These are phyloP conservation scores for Candida broadrunensis DNA, from an alignment of 805 yeast species.

Conservation along the genomic window DNA sequence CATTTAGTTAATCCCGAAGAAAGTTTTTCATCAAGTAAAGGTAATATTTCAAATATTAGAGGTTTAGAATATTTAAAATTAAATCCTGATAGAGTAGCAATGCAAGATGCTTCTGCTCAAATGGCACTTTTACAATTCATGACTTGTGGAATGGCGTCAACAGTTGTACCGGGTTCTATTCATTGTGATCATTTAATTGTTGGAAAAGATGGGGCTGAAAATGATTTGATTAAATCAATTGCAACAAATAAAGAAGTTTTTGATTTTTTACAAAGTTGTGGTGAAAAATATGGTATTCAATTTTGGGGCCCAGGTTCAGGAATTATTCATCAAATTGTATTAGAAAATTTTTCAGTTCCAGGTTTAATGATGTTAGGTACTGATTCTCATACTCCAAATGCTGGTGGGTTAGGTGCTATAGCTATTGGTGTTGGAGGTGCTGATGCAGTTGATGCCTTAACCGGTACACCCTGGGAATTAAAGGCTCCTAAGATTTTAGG, in stretches of 20 bases:
- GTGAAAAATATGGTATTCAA: slow-evolving; percentile 92
- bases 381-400: slow-evolving; percentile 98
- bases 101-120: slow-evolving; percentile 99
- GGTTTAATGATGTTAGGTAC: slow-evolving; percentile 98
- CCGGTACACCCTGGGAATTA: slow-evolving; percentile 98
- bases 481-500: slow-evolving; percentile 96
- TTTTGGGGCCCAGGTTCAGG: slow-evolving; percentile 99
- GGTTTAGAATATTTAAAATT: slow-evolving; percentile 90
- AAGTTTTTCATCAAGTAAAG: slow-evolving; percentile 51
- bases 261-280: slow-evolving; percentile 89
- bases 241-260: slow-evolving; percentile 91
- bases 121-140: slow-evolving; percentile 98
- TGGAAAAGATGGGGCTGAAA: slow-evolving; percentile 88
- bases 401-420: slow-evolving; percentile 97
- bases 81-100: slow-evolving; percentile 96
- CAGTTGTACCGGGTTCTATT: slow-evolving; percentile 91
- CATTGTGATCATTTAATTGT: slow-evolving; percentile 98
- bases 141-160: slow-evolving; percentile 88
- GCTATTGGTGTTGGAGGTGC: slow-evolving; percentile 99
- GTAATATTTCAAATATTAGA: slow-evolving; percentile 56
- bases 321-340: slow-evolving; percentile 94
- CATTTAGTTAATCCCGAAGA: slow-evolving; percentile 90
- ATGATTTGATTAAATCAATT: slow-evolving; percentile 77
- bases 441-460: slow-evolving; percentile 96
- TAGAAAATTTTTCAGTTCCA: slow-evolving; percentile 95